phyloP scores from a whole-genome alignment of 768 basidiomycete genomes.

The Auricularia heimuer region DNA sequence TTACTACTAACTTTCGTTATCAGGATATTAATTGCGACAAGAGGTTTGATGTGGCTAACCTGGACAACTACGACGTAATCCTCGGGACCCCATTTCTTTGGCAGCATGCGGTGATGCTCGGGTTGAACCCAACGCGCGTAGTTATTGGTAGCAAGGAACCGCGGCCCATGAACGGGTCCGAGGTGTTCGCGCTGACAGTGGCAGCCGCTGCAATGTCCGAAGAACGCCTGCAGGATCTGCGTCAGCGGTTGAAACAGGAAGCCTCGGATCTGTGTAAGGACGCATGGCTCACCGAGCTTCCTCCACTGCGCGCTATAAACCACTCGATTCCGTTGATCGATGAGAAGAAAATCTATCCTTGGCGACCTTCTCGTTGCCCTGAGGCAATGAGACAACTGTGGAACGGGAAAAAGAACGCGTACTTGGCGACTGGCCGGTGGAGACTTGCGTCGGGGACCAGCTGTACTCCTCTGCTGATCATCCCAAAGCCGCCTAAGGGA shows the following conservation, averaged over 20 bases:
- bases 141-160: neutral
- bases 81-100: slow-evolving; percentile 28
- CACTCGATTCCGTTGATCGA: slow-evolving; percentile 32
- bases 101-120: slow-evolving; percentile 19
- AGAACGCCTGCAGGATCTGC: neutral
- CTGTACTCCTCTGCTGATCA: slow-evolving; percentile 8
- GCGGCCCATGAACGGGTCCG: neutral
- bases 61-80: slow-evolving; percentile 28
- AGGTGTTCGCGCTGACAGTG: neutral
- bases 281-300: slow-evolving; percentile 18
- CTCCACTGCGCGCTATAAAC: slow-evolving; percentile 31
- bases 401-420: slow-evolving; percentile 16
- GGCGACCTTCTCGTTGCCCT: slow-evolving; percentile 24
- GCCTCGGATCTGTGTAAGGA: neutral
- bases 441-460: slow-evolving; percentile 1
- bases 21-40: slow-evolving; percentile 1
- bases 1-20: slow-evolving; percentile 4
- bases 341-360: slow-evolving; percentile 20
- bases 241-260: neutral
- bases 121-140: slow-evolving; percentile 14
- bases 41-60: slow-evolving; percentile 24
- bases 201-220: neutral
- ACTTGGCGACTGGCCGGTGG: slow-evolving; percentile 9
- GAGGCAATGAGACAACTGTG: slow-evolving; percentile 22
- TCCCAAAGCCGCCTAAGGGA: neutral